These are phyloP conservation scores for Cylindricascospora bacillispora DNA, from an alignment of 1,139 yeast genomes.

Conservation along the genomic window DNA sequence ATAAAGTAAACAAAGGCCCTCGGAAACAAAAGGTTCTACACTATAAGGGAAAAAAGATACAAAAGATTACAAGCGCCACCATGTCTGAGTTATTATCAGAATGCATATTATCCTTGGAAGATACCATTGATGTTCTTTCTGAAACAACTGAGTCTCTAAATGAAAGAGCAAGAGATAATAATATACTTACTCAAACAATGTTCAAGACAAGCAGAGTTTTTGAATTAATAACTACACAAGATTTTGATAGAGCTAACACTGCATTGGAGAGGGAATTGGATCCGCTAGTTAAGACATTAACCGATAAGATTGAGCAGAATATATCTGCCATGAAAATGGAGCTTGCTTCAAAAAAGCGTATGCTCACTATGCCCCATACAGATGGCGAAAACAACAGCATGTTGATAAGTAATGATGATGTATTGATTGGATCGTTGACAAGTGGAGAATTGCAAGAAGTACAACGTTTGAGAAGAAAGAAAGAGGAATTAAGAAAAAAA, in stretches of 20 bases:
- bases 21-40: not conserved
- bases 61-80: too few species aligned
- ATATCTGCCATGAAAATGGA: slow-evolving; percentile 27
- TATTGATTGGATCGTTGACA: slow-evolving; percentile 24
- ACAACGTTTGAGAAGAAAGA: slow-evolving; percentile 26
- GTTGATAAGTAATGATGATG: slow-evolving; percentile 14
- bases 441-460: slow-evolving; percentile 28
- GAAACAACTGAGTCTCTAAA: slow-evolving; percentile 12
- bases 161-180: slow-evolving; percentile 11
- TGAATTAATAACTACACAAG: slow-evolving; percentile 29
- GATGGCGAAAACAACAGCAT: slow-evolving; percentile 3
- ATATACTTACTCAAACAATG: slow-evolving; percentile 14
- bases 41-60: not conserved
- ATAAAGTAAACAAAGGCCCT: too few species aligned
- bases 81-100: slow-evolving; percentile 7
- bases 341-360: slow-evolving; percentile 17
- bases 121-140: slow-evolving; percentile 11
- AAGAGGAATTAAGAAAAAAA: slow-evolving; percentile 26
- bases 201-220: slow-evolving; percentile 24
- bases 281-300: slow-evolving; percentile 28
- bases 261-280: slow-evolving; percentile 27
- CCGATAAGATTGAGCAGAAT: slow-evolving; percentile 28
- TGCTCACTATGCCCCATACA: not conserved
- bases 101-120: slow-evolving; percentile 14
- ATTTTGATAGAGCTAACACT: slow-evolving; percentile 26